phyloP scores from a whole-genome alignment of 2,329 filamentous ascomycete species.

The Pestalotiopsis sp. region DNA sequence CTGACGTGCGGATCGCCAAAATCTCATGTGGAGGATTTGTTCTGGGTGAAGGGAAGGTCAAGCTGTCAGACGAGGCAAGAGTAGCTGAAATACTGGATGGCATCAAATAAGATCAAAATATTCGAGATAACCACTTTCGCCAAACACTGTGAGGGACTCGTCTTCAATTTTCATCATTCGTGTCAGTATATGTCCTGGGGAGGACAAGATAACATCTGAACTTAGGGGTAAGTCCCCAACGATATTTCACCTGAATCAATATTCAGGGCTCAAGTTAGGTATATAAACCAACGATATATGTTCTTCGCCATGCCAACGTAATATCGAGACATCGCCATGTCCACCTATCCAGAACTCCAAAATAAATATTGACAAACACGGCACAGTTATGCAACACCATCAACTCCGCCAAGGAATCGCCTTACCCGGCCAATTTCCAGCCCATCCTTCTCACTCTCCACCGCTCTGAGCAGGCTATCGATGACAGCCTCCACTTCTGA shows the following conservation, averaged over 20 bases:
- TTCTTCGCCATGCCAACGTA: neutral
- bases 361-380: neutral
- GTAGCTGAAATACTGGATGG: neutral
- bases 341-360: neutral
- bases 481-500: slow-evolving; percentile 79
- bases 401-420: slow-evolving; percentile 79
- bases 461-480: slow-evolving; percentile 78
- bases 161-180: too few species aligned
- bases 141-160: too few species aligned
- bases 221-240: neutral
- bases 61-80: slow-evolving; percentile 28
- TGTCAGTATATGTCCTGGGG: too few species aligned
- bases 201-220: neutral
- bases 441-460: slow-evolving; percentile 82
- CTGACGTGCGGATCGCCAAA: slow-evolving; percentile 52
- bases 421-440: slow-evolving; percentile 76
- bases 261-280: neutral
- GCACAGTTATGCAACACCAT: slow-evolving; percentile 53
- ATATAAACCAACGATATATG: slow-evolving; percentile 4
- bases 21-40: slow-evolving; percentile 59
- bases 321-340: neutral
- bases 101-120: neutral
- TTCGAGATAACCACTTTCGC: too few species aligned
- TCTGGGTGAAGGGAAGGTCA: slow-evolving; percentile 52
- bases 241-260: neutral